These are phyloP conservation scores for Alternaria alternata DNA, from an alignment of 2,329 filamentous ascomycete genomes.

Conservation along the genomic window DNA sequence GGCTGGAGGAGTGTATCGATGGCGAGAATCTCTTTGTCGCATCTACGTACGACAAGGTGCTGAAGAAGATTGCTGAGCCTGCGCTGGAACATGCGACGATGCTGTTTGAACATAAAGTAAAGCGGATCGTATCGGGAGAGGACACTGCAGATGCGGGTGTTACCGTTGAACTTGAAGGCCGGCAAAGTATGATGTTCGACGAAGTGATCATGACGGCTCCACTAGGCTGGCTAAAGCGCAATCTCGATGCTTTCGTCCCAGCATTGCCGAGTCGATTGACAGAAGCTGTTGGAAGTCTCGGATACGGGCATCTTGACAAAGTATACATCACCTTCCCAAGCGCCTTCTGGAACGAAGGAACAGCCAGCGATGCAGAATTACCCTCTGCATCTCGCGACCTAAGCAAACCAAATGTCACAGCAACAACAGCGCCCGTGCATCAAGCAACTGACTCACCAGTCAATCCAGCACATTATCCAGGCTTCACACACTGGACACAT, in stretches of 20 bases:
- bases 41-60: slow-evolving; percentile 66
- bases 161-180: slow-evolving; percentile 57
- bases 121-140: slow-evolving; percentile 47
- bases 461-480: slow-evolving; percentile 58
- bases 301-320: slow-evolving; percentile 77
- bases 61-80: slow-evolving; percentile 66
- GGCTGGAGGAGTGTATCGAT: slow-evolving; percentile 80
- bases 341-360: slow-evolving; percentile 72
- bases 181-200: slow-evolving; percentile 64
- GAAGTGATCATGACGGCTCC: slow-evolving; percentile 74
- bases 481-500: slow-evolving; percentile 79
- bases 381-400: slow-evolving; percentile 18
- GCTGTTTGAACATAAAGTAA: slow-evolving; percentile 58
- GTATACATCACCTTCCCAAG: slow-evolving; percentile 69
- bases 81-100: slow-evolving; percentile 65
- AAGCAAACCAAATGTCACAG: slow-evolving; percentile 48
- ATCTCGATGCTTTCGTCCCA: slow-evolving; percentile 64
- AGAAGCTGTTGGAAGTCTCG: slow-evolving; percentile 69
- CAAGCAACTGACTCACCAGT: slow-evolving; percentile 39
- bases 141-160: slow-evolving; percentile 30
- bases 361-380: background rate
- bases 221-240: slow-evolving; percentile 63
- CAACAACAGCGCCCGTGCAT: slow-evolving; percentile 49
- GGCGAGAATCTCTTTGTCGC: slow-evolving; percentile 72
- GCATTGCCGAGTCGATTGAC: slow-evolving; percentile 65